Evolutionary conservation across 495 filamentous ascomycete species (phyloP).

Genomic region (Aspergillus heteromorphus): DNA sequence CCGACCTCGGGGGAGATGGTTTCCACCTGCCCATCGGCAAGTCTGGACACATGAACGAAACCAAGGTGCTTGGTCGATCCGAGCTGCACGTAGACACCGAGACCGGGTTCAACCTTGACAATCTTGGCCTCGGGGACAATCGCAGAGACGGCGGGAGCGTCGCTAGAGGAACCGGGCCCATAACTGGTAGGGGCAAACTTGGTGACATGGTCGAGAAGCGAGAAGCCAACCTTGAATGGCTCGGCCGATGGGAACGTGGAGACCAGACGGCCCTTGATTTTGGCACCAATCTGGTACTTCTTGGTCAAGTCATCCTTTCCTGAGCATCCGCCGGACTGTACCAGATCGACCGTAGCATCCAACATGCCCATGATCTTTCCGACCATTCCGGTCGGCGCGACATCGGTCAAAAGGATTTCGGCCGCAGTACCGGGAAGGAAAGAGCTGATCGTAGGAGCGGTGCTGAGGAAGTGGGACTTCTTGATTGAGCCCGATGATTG

Average conservation of each 20-base stretch:
- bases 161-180: constrained; percentile 41
- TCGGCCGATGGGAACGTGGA: constrained; percentile 76
- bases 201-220: constrained; percentile 75
- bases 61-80: constrained; percentile 68
- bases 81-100: constrained; percentile 78
- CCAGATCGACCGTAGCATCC: constrained; percentile 80
- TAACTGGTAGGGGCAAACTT: constrained; percentile 51
- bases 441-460: constrained; percentile 81
- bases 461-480: constrained; percentile 59
- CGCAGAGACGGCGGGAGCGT: constrained; percentile 65
- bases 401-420: constrained; percentile 75
- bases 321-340: constrained; percentile 73
- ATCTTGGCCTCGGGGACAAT: constrained; percentile 72
- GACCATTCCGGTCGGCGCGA: constrained; percentile 51
- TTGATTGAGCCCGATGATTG: constrained; percentile 62
- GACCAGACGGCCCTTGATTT: constrained; percentile 79
- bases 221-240: constrained; percentile 76
- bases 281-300: constrained; percentile 73
- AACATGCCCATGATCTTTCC: constrained; percentile 92
- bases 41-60: constrained; percentile 87
- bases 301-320: constrained; percentile 60
- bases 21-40: constrained; percentile 84
- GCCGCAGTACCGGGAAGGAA: constrained; percentile 87
- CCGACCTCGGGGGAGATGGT: constrained; percentile 68
- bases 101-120: constrained; percentile 64